These are phyloP conservation scores for Capsicum baccatum DNA, from an alignment of 257 asterid species.

Conservation along the genomic window DNA sequence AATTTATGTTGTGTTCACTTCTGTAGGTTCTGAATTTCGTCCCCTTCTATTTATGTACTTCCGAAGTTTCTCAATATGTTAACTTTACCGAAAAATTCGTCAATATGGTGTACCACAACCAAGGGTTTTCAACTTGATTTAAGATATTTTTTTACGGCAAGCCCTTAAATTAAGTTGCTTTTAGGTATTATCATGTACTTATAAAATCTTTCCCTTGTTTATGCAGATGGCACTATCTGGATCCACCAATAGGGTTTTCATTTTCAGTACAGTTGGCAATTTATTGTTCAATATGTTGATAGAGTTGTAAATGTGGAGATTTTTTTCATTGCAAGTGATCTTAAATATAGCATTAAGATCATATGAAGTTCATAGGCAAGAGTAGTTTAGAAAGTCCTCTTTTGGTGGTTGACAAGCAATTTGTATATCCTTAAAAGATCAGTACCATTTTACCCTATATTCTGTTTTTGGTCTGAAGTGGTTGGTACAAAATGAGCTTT, in stretches of 20 bases:
- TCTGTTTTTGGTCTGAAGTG: not conserved
- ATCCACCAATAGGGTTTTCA: not conserved
- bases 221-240: constrained; percentile 14
- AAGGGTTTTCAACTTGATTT: not conserved
- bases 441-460: not conserved
- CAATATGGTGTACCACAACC: not conserved
- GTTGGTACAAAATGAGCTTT: not conserved
- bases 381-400: not conserved
- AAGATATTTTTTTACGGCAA: not conserved
- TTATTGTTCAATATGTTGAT: constrained; percentile 31
- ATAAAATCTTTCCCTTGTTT: constrained; percentile 4
- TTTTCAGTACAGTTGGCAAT: constrained; percentile 21
- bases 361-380: constrained; percentile 5
- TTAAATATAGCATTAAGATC: not conserved
- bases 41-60: not conserved
- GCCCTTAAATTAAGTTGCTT: not conserved
- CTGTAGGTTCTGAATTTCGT: not conserved
- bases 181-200: not conserved
- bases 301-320: constrained; percentile 40
- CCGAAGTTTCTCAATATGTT: not conserved
- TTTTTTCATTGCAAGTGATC: constrained; percentile 20
- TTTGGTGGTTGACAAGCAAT: not conserved
- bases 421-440: constrained; percentile 1
- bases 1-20: not conserved
- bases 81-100: not conserved